phyloP scores from a whole-genome alignment of 208 protist species.

The Crithidia thermophila region DNA sequence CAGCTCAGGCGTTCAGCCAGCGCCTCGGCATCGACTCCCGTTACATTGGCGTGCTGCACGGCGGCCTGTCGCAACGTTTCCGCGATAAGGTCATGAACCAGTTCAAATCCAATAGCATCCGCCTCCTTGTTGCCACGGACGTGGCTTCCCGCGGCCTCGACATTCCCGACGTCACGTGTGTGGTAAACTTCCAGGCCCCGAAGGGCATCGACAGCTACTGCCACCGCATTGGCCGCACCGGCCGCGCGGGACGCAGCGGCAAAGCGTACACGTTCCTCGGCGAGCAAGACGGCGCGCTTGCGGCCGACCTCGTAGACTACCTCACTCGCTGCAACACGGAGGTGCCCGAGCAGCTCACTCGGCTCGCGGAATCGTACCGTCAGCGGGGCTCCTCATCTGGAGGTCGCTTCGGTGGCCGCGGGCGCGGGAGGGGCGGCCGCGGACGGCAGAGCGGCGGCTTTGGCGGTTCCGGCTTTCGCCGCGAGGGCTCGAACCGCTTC shows the following conservation, averaged over 20 bases:
- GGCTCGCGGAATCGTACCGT: slow-evolving; percentile 45
- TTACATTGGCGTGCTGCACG: slow-evolving; percentile 94
- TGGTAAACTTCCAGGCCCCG: slow-evolving; percentile 95
- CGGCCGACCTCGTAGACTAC: slow-evolving; percentile 72
- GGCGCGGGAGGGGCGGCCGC: slow-evolving; percentile 3
- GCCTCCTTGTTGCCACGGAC: slow-evolving; percentile 94
- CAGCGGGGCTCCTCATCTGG: neutral
- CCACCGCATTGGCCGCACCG: slow-evolving; percentile 96
- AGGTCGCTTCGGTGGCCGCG: slow-evolving; percentile 11
- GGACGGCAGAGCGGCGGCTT: neutral
- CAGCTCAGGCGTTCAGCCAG: slow-evolving; percentile 57
- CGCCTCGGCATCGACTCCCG: slow-evolving; percentile 66
- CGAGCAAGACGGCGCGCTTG: slow-evolving; percentile 49
- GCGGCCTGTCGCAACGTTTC: slow-evolving; percentile 92
- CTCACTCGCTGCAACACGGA: slow-evolving; percentile 66
- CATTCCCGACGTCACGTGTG: slow-evolving; percentile 93
- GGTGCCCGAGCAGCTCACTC: slow-evolving; percentile 47
- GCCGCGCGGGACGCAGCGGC: slow-evolving; percentile 86
- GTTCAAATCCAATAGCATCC: slow-evolving; percentile 90
- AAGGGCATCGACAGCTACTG: slow-evolving; percentile 94
- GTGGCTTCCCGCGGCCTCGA: slow-evolving; percentile 95
- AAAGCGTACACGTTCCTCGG: slow-evolving; percentile 89
- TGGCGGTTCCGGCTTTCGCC: neutral
- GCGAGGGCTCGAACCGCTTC: neutral
- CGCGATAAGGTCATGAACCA: slow-evolving; percentile 87